A percentile compares a stretch with the other conserved stretches of the same genome.
phyloP scores from a whole-genome alignment of 257 asterid genomes.

The Primulina eburnea region DNA sequence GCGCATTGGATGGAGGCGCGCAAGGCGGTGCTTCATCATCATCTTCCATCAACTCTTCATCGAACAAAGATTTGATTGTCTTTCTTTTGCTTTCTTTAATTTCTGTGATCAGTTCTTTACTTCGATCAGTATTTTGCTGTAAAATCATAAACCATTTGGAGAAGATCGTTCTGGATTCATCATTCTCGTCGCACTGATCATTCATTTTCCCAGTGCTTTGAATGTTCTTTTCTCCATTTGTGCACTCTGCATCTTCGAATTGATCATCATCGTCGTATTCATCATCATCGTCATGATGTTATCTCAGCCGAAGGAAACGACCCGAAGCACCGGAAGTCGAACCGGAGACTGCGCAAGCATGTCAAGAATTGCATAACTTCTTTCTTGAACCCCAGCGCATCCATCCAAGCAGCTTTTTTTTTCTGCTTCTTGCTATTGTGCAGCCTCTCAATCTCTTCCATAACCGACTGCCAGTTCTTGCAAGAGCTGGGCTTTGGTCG shows the following conservation, averaged over 20 bases:
- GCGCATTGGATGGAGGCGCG: constrained; percentile 66
- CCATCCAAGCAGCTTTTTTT: constrained; percentile 51
- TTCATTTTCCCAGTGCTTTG: constrained; percentile 8
- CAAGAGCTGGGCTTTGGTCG: constrained; percentile 51
- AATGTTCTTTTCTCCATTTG: background rate
- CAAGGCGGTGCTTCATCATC: constrained; percentile 17
- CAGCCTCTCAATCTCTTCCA: constrained; percentile 86
- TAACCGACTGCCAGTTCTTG: constrained; percentile 86
- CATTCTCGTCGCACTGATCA: constrained; percentile 22
- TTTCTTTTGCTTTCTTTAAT: constrained; percentile 5
- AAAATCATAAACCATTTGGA: constrained; percentile 88
- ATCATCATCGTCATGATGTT: constrained; percentile 59
- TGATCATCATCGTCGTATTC: constrained; percentile 37
- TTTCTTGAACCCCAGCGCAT: constrained; percentile 68
- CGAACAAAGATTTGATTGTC: constrained; percentile 16
- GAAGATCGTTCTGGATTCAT: constrained; percentile 48
- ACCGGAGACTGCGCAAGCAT: constrained; percentile 55
- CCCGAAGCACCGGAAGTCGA: constrained; percentile 83
- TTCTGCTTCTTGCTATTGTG: constrained; percentile 50
- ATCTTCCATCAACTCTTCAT: constrained; percentile 13
- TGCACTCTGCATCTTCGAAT: constrained; percentile 1
- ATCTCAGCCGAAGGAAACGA: constrained; percentile 46
- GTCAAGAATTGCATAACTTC: constrained; percentile 79
- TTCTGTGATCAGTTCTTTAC: constrained; percentile 8
- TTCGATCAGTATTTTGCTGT: constrained; percentile 42